Conservation (phyloP, 2,329 filamentous ascomycete species). For the Penicillium sp. region DNA sequence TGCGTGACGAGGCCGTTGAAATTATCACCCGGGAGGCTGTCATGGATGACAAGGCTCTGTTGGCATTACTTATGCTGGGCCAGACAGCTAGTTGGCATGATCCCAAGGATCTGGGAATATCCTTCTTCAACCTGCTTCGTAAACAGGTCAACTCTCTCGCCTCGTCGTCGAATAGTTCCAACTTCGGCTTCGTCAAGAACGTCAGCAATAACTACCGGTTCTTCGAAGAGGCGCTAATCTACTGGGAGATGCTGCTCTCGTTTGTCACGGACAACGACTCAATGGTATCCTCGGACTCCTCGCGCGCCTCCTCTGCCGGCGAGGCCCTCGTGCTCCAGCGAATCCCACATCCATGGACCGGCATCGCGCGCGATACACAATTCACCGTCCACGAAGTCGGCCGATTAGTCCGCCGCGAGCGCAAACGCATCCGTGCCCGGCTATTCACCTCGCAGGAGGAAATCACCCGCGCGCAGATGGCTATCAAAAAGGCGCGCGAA, state of each 20-base stretch:
- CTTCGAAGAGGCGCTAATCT: constrained; percentile 58
- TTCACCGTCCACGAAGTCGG: constrained; percentile 49
- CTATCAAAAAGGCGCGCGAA: constrained; percentile 39
- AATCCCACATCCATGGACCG: constrained; percentile 44
- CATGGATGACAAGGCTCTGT: constrained; percentile 56
- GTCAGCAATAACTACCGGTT: constrained; percentile 52
- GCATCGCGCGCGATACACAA: constrained; percentile 42
- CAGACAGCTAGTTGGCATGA: constrained; percentile 64
- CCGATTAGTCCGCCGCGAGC: constrained; percentile 42
- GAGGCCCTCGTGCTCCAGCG: constrained; percentile 37
- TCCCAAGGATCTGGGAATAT: constrained; percentile 56
- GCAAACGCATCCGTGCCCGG: constrained; percentile 37
- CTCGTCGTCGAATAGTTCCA: constrained; percentile 20
- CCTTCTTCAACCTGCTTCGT: constrained; percentile 50
- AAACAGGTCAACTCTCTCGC: constrained; percentile 47
- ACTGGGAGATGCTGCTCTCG: constrained; percentile 62
- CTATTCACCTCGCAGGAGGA: constrained; percentile 42
- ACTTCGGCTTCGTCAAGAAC: constrained; percentile 17
- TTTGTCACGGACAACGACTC: constrained; percentile 53
- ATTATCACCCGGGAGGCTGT: constrained; percentile 52
- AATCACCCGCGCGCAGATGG: constrained; percentile 34
- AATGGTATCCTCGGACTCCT: constrained; percentile 27
- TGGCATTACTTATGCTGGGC: constrained; percentile 62
- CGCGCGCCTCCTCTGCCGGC: constrained; percentile 17
- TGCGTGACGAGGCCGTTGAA: constrained; percentile 56